Evolutionary conservation across 106 monocot species (phyloP).

Genomic region (Platanthera zijinensis): DNA sequence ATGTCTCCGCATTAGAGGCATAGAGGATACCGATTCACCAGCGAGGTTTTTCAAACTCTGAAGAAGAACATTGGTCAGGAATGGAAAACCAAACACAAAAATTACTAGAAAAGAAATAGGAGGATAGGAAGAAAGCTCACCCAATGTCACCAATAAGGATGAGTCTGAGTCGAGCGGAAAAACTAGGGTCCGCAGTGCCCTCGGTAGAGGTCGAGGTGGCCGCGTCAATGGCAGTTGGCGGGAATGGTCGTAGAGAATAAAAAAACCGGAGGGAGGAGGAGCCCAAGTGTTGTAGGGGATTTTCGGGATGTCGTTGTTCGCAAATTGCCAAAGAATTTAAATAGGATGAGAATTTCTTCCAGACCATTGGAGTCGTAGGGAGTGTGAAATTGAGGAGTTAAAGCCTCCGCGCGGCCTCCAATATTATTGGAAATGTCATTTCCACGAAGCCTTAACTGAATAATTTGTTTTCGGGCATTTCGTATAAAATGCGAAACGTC

Average conservation of each 20-base stretch:
- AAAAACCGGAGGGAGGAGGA: neutral
- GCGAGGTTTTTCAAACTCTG: conserved; percentile 91
- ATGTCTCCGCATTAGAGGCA: neutral
- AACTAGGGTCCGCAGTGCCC: neutral
- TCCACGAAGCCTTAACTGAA: too few relatives aligned
- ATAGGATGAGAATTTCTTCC: too few relatives aligned
- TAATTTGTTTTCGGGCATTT: too few relatives aligned
- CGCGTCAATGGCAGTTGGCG: neutral
- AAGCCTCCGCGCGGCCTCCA: too few relatives aligned
- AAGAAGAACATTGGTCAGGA: neutral
- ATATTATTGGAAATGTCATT: too few relatives aligned
- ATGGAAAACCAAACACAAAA: neutral
- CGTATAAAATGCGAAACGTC: too few relatives aligned
- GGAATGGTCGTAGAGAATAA: neutral
- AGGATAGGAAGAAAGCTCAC: neutral
- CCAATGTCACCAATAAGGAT: conserved; percentile 1
- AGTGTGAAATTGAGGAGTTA: too few relatives aligned
- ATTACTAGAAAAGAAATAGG: neutral
- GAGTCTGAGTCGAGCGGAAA: neutral
- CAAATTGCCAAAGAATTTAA: too few relatives aligned
- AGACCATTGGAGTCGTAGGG: too few relatives aligned
- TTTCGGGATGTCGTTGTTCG: neutral
- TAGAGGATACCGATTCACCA: conserved; percentile 94
- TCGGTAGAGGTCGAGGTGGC: neutral
- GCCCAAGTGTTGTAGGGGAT: neutral